Percentiles rank a stretch among this genome's conserved stretches.
phyloP scores from a whole-genome alignment of 805 yeast genomes.

The Starmerella sirachaensis region DNA sequence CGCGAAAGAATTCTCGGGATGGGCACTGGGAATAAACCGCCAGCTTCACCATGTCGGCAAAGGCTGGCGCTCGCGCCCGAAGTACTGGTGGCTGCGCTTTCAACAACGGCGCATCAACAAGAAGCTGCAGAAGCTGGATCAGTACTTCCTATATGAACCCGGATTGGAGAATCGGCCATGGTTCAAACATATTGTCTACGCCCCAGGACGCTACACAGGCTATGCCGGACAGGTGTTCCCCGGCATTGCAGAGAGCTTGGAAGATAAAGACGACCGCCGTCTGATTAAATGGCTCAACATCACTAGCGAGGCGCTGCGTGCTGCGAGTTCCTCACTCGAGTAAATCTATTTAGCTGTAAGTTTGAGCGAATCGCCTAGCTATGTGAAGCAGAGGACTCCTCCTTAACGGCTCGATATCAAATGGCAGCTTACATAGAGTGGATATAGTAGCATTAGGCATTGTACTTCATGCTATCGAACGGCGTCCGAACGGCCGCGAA shows the following conservation, averaged over 20 bases:
- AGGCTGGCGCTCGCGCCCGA: conserved; percentile 31
- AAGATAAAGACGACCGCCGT: conserved; percentile 33
- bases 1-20: conserved; percentile 38
- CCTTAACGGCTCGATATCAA: too few species aligned
- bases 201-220: conserved; percentile 50
- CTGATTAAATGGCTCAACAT: conserved; percentile 34
- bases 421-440: too few species aligned
- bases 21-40: conserved; percentile 39
- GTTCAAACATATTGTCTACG: conserved; percentile 49
- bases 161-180: conserved; percentile 44
- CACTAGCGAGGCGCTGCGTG: conserved; percentile 19
- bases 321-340: conserved; percentile 8
- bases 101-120: conserved; percentile 27
- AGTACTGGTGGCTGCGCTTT: conserved; percentile 32
- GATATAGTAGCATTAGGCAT: too few species aligned
- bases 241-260: conserved; percentile 43
- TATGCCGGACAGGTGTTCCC: conserved; percentile 50
- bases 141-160: conserved; percentile 34
- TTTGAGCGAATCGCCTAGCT: too few species aligned
- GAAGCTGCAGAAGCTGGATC: conserved; percentile 35
- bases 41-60: conserved; percentile 45
- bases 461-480: too few species aligned
- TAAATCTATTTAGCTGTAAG: too few species aligned
- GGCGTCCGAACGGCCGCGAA: too few species aligned
- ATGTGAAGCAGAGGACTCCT: too few species aligned